These are phyloP conservation scores for Sclerotinia trifoliorum DNA, from an alignment of 2,329 filamentous ascomycete genomes.

Conservation along the genomic window DNA sequence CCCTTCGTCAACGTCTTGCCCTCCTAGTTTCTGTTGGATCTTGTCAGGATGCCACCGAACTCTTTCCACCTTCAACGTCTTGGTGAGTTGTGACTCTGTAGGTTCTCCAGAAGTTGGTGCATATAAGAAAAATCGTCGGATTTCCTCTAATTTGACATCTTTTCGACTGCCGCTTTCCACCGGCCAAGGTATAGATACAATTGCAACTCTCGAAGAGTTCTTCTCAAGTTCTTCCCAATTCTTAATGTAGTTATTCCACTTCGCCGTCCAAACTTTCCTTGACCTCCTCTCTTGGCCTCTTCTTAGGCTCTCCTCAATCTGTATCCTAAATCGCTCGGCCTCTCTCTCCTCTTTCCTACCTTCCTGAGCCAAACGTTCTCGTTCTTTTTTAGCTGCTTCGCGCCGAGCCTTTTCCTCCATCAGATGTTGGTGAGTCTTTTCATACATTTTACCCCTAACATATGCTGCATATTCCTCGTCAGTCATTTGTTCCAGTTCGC, in stretches of 20 bases:
- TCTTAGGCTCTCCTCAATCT: conserved; percentile 68
- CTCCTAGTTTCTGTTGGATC: conserved; percentile 84
- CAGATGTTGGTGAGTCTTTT: conserved; percentile 83
- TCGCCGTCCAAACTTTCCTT: conserved; percentile 52
- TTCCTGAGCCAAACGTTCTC: conserved; percentile 44
- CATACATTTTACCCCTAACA: conserved; percentile 90
- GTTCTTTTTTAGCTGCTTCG: conserved; percentile 53
- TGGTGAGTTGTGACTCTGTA: conserved; percentile 43
- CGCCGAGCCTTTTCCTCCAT: conserved; percentile 70
- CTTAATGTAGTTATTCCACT: conserved; percentile 63
- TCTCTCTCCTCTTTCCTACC: conserved; percentile 44
- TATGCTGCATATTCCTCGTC: conserved; percentile 90
- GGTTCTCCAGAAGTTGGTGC: conserved; percentile 44
- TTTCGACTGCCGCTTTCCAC: conserved; percentile 57
- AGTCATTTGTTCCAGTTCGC: conserved; percentile 76
- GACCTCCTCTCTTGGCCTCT: conserved; percentile 61
- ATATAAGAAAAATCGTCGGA: conserved; percentile 61
- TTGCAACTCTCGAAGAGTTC: conserved; percentile 46
- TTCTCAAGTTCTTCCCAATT: conserved; percentile 58
- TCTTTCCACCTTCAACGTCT: conserved; percentile 75
- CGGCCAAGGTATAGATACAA: conserved; percentile 59
- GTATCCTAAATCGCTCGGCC: conserved; percentile 51
- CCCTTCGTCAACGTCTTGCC: conserved; percentile 63
- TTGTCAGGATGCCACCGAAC: conserved; percentile 98
- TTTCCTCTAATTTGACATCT: conserved; percentile 55